Conservation (phyloP, 176 grass and related monocot genomes). For the Rhipidocladum racemiflorum region DNA sequence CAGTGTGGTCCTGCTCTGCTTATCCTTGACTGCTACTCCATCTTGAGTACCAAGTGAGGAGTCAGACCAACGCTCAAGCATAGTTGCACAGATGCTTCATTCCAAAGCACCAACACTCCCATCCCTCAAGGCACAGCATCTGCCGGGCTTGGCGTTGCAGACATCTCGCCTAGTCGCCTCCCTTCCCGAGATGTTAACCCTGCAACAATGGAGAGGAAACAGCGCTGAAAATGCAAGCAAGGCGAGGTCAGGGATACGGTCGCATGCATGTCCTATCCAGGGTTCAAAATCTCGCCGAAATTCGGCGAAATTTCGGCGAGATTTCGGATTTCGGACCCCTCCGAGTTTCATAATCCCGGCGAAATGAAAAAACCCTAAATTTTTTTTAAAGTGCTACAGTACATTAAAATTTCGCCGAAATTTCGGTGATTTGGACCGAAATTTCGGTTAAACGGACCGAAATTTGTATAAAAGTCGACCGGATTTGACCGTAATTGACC, state of each 20-base stretch:
- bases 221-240: background rate
- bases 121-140: background rate
- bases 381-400: too few relatives aligned
- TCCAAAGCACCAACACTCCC: background rate
- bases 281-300: too few relatives aligned
- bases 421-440: too few relatives aligned
- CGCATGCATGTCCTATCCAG: background rate
- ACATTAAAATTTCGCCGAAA: too few relatives aligned
- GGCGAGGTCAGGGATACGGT: background rate
- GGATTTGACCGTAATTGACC: too few relatives aligned
- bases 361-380: too few relatives aligned
- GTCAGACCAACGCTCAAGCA: background rate
- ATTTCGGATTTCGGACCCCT: too few relatives aligned
- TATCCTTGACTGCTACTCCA: constrained; percentile 30
- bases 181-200: constrained; percentile 15
- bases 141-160: background rate
- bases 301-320: too few relatives aligned
- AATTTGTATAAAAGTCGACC: too few relatives aligned
- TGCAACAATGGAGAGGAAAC: background rate
- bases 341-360: too few relatives aligned
- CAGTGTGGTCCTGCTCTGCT: background rate
- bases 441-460: too few relatives aligned
- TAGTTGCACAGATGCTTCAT: background rate
- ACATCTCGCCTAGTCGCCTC: background rate
- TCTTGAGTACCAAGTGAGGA: background rate